Conservation (phyloP, 2,329 filamentous ascomycete species). For the Aspergillus ustus region DNA sequence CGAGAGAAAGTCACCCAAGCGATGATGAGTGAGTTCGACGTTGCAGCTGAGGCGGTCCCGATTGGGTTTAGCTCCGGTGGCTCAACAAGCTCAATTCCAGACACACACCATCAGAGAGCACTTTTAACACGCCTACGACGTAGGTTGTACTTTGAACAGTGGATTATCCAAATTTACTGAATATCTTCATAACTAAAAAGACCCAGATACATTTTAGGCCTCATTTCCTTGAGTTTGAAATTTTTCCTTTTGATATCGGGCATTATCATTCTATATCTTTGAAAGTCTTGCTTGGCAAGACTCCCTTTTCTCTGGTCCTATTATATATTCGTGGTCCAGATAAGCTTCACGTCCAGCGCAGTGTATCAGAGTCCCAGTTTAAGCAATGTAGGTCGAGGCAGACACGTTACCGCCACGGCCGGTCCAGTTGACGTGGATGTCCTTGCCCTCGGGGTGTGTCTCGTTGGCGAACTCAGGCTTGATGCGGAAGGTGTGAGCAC, state of each 20-base stretch:
- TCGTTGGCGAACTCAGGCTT: conserved; percentile 78
- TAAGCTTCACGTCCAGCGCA: conserved; percentile 34
- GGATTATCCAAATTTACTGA: background rate
- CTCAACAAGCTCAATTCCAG: background rate
- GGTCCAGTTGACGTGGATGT: conserved; percentile 99
- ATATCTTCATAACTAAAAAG: conserved; percentile 10
- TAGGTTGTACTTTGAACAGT: background rate
- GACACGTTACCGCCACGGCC: conserved; percentile 96
- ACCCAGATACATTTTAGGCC: conserved; percentile 29
- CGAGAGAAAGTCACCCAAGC: conserved; percentile 13
- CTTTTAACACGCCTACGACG: background rate
- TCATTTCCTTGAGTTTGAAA: background rate
- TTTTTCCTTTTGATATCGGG: conserved; percentile 21
- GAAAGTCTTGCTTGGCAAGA: conserved; percentile 14
- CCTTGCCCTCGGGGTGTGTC: conserved; percentile 81
- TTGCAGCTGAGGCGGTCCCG: conserved; percentile 12
- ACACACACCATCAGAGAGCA: background rate
- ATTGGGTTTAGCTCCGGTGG: conserved; percentile 21
- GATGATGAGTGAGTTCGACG: conserved; percentile 18
- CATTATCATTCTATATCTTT: conserved; percentile 32
- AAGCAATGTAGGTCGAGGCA: conserved; percentile 96
- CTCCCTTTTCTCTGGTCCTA: conserved; percentile 22
- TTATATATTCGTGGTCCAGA: conserved; percentile 19
- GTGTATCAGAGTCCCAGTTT: conserved; percentile 48
- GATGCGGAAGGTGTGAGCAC: conserved; percentile 86